phyloP scores from a whole-genome alignment of 2,329 filamentous ascomycete species.

The Paracorniculantispora psalliotae region DNA sequence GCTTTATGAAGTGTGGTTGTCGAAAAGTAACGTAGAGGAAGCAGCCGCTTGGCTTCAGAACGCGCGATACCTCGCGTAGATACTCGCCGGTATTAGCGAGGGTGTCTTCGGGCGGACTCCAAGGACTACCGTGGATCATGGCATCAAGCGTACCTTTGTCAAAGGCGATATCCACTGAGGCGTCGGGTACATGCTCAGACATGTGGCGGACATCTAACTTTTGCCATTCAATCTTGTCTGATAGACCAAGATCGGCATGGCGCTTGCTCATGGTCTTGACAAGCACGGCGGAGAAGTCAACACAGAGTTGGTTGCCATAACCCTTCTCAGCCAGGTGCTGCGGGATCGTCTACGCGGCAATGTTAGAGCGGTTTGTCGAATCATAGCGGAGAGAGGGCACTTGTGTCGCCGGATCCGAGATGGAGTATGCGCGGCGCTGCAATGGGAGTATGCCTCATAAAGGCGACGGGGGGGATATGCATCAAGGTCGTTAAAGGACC shows the following conservation, averaged over 20 bases:
- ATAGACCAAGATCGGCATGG: slow-evolving; percentile 27
- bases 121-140: slow-evolving; percentile 50
- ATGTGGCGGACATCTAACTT: slow-evolving; percentile 49
- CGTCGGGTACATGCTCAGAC: slow-evolving; percentile 29
- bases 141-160: slow-evolving; percentile 53
- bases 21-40: slow-evolving; percentile 51
- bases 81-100: slow-evolving; percentile 43
- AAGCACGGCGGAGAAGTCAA: slow-evolving; percentile 52
- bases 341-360: slow-evolving; percentile 42
- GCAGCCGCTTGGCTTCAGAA: slow-evolving; percentile 41
- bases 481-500: slow-evolving; percentile 41
- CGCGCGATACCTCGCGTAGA: slow-evolving; percentile 44
- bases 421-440: slow-evolving; percentile 45
- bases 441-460: slow-evolving; percentile 25
- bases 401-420: slow-evolving; percentile 53
- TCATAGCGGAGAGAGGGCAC: slow-evolving; percentile 26
- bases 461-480: slow-evolving; percentile 42
- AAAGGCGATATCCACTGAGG: slow-evolving; percentile 50
- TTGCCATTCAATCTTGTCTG: slow-evolving; percentile 42
- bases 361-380: not conserved
- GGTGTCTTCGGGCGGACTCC: slow-evolving; percentile 47
- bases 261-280: slow-evolving; percentile 47
- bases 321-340: slow-evolving; percentile 40
- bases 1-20: slow-evolving; percentile 50
- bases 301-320: slow-evolving; percentile 48